Percentiles rank a stretch among this genome's conserved stretches.
Conservation (phyloP, 225 moss, liverwort and hornwort genomes). For the Pleurozium schreberi region DNA sequence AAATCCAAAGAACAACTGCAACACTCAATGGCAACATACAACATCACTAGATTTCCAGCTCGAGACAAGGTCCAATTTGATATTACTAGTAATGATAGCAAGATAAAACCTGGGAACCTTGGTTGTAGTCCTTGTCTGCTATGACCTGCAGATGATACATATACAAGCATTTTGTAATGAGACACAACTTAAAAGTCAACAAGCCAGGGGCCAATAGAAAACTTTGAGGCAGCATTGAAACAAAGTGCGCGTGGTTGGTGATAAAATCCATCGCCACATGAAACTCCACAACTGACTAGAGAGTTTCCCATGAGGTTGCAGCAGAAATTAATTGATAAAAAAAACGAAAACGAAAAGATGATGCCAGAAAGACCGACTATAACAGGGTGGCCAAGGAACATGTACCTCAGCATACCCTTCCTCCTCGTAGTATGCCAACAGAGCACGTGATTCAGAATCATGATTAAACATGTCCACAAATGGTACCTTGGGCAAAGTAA, state of each 20-base stretch:
- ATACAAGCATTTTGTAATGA: not conserved
- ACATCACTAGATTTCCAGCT: not conserved
- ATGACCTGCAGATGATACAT: conserved; percentile 13
- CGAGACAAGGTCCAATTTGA: not conserved
- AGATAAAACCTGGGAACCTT: conserved; percentile 33
- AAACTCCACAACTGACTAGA: not conserved
- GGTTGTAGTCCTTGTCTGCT: conserved; percentile 40
- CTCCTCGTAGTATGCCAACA: conserved; percentile 24
- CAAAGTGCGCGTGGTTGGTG: not conserved
- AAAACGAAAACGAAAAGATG: not conserved
- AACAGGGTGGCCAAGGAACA: not conserved
- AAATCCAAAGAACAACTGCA: not conserved
- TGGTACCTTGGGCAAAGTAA: conserved; percentile 23
- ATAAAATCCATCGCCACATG: not conserved
- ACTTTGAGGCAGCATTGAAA: not conserved
- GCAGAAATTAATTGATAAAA: not conserved
- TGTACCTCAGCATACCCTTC: conserved; percentile 42
- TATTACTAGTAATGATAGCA: not conserved
- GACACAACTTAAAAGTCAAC: not conserved
- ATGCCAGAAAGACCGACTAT: not conserved
- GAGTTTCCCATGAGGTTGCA: not conserved
- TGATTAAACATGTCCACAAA: conserved; percentile 54
- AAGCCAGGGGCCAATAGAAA: not conserved
- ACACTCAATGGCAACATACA: not conserved
- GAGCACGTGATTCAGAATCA: conserved; percentile 24